Evolutionary conservation across 78 protist species (phyloP).

Genomic region (Isochrysis galbana): DNA sequence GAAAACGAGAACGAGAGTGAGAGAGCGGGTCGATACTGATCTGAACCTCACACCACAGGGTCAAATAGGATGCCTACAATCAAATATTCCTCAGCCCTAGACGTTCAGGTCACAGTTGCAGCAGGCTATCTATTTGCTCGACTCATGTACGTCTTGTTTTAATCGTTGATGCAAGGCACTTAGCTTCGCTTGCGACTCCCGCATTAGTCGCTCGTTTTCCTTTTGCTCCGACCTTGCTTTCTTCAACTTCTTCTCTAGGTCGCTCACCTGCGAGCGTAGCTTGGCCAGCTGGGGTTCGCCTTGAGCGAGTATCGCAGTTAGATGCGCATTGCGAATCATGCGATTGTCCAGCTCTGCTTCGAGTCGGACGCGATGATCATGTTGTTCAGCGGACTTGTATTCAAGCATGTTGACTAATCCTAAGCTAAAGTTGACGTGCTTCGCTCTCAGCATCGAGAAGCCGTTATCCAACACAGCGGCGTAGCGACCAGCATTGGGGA

Average conservation of each 20-base stretch:
- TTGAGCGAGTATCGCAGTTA: neutral
- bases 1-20: no score
- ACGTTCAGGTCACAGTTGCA: no score
- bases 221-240: neutral
- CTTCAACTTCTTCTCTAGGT: neutral
- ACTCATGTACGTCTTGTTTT: no score
- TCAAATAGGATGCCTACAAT: no score
- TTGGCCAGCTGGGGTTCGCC: neutral
- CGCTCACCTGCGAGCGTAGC: neutral
- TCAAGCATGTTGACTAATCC: neutral
- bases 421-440: neutral
- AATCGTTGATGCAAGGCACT: neutral
- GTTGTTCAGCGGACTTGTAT: neutral
- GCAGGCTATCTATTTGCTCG: no score
- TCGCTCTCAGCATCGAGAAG: neutral
- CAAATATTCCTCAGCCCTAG: no score
- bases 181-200: neutral
- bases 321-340: neutral
- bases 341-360: neutral
- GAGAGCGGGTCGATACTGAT: no score
- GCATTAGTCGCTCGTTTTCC: neutral
- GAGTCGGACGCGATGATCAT: neutral
- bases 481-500: neutral
- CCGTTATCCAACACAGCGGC: neutral
- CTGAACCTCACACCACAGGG: no score